Base-by-base conservation (phyloP, 306 rosid genomes). In the apple (Malus domestica) region DNA sequence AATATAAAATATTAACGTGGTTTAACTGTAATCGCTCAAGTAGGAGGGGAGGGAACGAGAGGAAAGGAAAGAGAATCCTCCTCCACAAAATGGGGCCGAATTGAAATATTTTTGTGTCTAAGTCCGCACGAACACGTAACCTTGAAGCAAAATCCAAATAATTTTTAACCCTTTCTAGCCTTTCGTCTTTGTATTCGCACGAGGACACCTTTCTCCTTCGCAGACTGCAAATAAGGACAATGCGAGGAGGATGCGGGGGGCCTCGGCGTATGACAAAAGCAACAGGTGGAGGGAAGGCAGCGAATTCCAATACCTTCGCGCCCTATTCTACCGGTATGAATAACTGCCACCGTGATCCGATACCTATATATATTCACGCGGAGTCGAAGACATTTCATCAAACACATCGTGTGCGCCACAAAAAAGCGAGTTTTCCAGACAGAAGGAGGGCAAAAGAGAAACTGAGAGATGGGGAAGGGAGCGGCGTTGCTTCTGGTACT, bases 21-120 rank as follows among this genome's bases (percentile, higher is more conserved):
- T 0, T 1, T 33, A 33, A 33, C 0, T 0, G 2, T 33, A 33
- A 33, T 0, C 0, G 0, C 1, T 33, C 38, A 33, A 33, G 2
- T 5, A 33, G 0, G 0, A 33, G 0, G 1, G 35, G 0, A 32
- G 6, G 0, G 6, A 32, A 32, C 0, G 6, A 0, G 6, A 33
- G 0, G 9, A 35, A 0, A 35, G 0, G 2, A 0, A 35, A 35
- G 0, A 6, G 2, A 35, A 35, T 35, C 2, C 0, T 6, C 8
- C 0, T 35, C 8, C 2, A 6, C 8, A 35, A 35, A 35, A 35
- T 6, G 2, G 38, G 40, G 40, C 8, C 8, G 38, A 35, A 35
- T 35, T 2, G 38, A 5, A 33, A 33, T 33, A 33, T 33, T 33
- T 5, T 35, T 35, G 40, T 35, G 8, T 35, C 0, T 35, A 35